These are phyloP conservation scores for Penicillium taxi DNA, from an alignment of 495 filamentous ascomycete genomes.

Conservation along the genomic window DNA sequence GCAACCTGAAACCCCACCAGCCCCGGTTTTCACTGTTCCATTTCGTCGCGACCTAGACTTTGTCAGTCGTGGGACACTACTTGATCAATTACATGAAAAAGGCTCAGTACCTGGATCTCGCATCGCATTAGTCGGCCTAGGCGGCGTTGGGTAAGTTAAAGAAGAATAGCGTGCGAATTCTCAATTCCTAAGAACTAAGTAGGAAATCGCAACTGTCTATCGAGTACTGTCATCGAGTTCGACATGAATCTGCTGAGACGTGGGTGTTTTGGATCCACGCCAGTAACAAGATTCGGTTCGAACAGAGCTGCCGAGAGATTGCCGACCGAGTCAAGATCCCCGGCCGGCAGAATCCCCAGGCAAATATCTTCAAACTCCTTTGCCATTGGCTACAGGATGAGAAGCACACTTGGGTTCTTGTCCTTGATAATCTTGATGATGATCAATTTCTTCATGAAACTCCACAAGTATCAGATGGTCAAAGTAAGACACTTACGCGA, in stretches of 20 bases:
- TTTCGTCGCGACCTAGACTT: slow-evolving; percentile 30
- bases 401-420: slow-evolving; percentile 10
- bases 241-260: not conserved
- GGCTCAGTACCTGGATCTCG: slow-evolving; percentile 13
- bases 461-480: slow-evolving; percentile 10
- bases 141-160: slow-evolving; percentile 25
- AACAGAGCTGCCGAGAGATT: slow-evolving; percentile 33
- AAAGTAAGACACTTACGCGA: no score
- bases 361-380: not conserved
- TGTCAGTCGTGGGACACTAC: slow-evolving; percentile 17
- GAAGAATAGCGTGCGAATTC: slow-evolving; percentile 17
- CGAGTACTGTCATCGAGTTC: slow-evolving; percentile 1
- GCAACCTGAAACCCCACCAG: slow-evolving; percentile 13
- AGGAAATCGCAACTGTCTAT: slow-evolving; percentile 1
- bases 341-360: not conserved
- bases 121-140: slow-evolving; percentile 23
- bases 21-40: slow-evolving; percentile 20
- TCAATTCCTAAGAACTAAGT: not conserved
- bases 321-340: slow-evolving; percentile 28
- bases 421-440: slow-evolving; percentile 12
- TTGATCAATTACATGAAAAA: slow-evolving; percentile 21
- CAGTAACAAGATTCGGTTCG: slow-evolving; percentile 29
- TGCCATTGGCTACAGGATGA: slow-evolving; percentile 1
- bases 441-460: slow-evolving; percentile 20
- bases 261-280: slow-evolving; percentile 24